Evolutionary conservation across 345 rosid genomes (phyloP).

Genomic region (Populus tremula): DNA sequence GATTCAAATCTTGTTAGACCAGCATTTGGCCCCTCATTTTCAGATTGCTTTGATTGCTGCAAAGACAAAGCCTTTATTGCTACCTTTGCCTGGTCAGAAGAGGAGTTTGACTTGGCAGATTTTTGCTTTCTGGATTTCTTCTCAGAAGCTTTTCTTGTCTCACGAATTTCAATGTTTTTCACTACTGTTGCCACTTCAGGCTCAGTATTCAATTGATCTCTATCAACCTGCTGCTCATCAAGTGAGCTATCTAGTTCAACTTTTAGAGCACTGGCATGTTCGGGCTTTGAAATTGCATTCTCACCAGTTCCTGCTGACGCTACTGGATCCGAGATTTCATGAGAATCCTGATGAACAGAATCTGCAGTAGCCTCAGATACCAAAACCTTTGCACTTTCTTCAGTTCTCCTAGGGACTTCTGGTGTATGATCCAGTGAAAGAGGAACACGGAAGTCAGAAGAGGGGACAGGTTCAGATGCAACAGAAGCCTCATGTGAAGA

Average conservation of each 20-base stretch:
- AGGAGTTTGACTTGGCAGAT: slow-evolving; percentile 41
- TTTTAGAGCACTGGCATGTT: slow-evolving; percentile 21
- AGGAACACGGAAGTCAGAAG: slow-evolving; percentile 32
- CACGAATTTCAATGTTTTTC: slow-evolving; percentile 52
- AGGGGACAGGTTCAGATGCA: slow-evolving; percentile 25
- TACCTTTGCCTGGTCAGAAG: slow-evolving; percentile 58
- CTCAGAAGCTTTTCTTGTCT: slow-evolving; percentile 59
- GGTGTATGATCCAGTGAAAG: slow-evolving; percentile 22
- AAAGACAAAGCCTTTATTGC: slow-evolving; percentile 33
- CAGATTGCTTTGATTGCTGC: slow-evolving; percentile 49
- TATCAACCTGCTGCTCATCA: slow-evolving; percentile 33
- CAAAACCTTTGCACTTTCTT: slow-evolving; percentile 23
- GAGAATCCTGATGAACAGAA: slow-evolving; percentile 17
- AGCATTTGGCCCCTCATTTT: slow-evolving; percentile 36
- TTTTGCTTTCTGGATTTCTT: slow-evolving; percentile 88
- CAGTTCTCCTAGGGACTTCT: slow-evolving; percentile 29
- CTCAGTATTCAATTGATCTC: slow-evolving; percentile 34
- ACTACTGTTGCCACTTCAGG: slow-evolving; percentile 33
- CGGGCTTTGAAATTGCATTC: slow-evolving; percentile 25
- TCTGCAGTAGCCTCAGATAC: slow-evolving; percentile 13
- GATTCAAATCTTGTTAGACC: slow-evolving; percentile 29
- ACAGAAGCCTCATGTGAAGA: slow-evolving; percentile 27
- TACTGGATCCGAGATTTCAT: slow-evolving; percentile 21
- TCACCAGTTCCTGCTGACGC: slow-evolving; percentile 29
- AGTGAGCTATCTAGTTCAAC: slow-evolving; percentile 25